Evolutionary conservation across 2,329 filamentous ascomycete species (phyloP).

Genomic region (Nemania bipapillata): DNA sequence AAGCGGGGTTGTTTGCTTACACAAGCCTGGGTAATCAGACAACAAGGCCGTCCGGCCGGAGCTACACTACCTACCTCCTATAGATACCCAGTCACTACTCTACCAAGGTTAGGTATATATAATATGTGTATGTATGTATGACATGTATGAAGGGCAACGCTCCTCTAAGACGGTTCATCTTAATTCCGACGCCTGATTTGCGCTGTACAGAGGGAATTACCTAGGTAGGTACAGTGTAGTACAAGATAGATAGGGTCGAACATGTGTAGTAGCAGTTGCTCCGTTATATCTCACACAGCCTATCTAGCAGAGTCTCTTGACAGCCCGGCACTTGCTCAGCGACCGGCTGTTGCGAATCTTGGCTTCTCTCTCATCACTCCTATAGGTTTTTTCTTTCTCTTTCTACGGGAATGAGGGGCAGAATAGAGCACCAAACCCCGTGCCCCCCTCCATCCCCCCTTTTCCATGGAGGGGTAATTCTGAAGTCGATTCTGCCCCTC

Average conservation of each 20-base stretch:
- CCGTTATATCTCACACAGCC: constrained; percentile 17
- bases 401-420: constrained; percentile 8
- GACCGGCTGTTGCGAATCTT: constrained; percentile 29
- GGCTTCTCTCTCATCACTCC: neutral
- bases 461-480: constrained; percentile 22
- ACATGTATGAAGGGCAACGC: neutral
- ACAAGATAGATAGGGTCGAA: neutral
- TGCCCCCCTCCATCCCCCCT: neutral
- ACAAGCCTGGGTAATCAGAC: constrained; percentile 46
- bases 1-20: constrained; percentile 43
- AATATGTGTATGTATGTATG: too few relatives aligned
- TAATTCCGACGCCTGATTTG: constrained; percentile 15
- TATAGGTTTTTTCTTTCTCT: neutral
- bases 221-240: neutral
- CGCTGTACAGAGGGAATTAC: neutral
- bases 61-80: neutral
- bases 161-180: constrained; percentile 12
- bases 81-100: neutral
- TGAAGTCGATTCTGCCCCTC: neutral
- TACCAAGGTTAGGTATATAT: too few relatives aligned
- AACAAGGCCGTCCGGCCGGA: neutral
- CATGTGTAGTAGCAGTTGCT: neutral
- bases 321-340: constrained; percentile 27
- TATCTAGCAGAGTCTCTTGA: neutral
- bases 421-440: neutral